Evolutionary conservation across 2,329 filamentous ascomycete species (phyloP).

Genomic region (Akanthomyces dipterigenus): DNA sequence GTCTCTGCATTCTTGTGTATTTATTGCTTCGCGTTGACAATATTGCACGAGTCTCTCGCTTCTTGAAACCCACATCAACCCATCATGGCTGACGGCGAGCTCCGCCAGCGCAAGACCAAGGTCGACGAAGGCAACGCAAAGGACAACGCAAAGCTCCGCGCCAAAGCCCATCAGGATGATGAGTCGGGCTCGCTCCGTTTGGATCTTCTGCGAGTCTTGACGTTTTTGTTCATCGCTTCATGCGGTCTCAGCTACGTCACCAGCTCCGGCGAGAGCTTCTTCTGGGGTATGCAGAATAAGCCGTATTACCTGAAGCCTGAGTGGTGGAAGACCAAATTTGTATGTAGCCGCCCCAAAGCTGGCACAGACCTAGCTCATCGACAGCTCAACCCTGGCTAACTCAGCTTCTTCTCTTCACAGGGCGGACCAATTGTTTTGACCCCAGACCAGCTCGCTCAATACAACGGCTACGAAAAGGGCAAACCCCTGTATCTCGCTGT

Average conservation of each 20-base stretch:
- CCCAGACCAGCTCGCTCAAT: slow-evolving; percentile 62
- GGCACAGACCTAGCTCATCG: background rate
- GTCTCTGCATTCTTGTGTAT: background rate
- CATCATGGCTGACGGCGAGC: slow-evolving; percentile 31
- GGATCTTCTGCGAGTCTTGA: slow-evolving; percentile 63
- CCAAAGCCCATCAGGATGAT: slow-evolving; percentile 41
- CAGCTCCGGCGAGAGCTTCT: slow-evolving; percentile 61
- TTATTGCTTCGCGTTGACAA: background rate
- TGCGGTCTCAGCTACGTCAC: slow-evolving; percentile 69
- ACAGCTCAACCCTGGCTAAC: slow-evolving; percentile 8
- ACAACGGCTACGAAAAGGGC: slow-evolving; percentile 68
- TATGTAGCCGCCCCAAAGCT: slow-evolving; percentile 31
- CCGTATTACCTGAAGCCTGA: slow-evolving; percentile 54
- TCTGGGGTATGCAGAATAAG: slow-evolving; percentile 58
- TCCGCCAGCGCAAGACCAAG: slow-evolving; percentile 39
- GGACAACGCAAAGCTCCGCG: background rate
- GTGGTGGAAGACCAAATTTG: slow-evolving; percentile 54
- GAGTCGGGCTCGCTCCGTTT: slow-evolving; percentile 50
- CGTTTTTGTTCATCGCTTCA: slow-evolving; percentile 59
- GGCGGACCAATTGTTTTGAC: slow-evolving; percentile 62
- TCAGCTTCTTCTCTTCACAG: slow-evolving; percentile 25
- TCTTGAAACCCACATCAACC: slow-evolving; percentile 1
- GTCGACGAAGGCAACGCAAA: slow-evolving; percentile 15
- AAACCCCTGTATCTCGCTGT: slow-evolving; percentile 87
- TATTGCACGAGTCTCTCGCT: background rate